phyloP scores from a whole-genome alignment of 75 land plant genomes.

The Cupressus sempervirens region DNA sequence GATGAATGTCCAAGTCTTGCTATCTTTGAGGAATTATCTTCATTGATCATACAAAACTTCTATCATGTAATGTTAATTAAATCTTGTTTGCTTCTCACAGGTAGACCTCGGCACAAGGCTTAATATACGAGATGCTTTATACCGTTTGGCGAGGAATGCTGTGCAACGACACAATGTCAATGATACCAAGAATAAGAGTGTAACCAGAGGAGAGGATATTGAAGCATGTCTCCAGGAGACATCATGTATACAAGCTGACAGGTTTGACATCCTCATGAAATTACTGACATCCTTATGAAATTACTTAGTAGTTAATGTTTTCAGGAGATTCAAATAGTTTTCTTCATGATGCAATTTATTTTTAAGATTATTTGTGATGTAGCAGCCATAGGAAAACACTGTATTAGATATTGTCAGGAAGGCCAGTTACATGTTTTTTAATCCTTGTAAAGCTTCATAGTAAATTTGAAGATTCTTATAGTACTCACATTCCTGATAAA shows the following conservation, averaged over 20 bases:
- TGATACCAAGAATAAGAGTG: constrained; percentile 30
- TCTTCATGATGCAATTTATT: neutral
- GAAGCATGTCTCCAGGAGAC: constrained; percentile 14
- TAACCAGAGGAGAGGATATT: constrained; percentile 15
- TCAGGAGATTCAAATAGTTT: neutral
- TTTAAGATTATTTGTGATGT: neutral
- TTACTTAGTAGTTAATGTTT: neutral
- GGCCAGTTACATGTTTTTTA: neutral
- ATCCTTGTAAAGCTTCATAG: neutral
- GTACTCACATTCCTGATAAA: neutral
- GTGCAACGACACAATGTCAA: constrained; percentile 45
- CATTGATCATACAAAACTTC: neutral
- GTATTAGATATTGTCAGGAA: neutral
- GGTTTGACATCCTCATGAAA: constrained; percentile 10
- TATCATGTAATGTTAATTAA: neutral
- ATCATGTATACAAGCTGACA: constrained; percentile 13
- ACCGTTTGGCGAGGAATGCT: constrained; percentile 82
- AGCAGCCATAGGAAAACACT: neutral
- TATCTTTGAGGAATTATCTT: neutral
- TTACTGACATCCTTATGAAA: neutral
- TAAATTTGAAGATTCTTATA: neutral
- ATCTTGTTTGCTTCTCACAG: constrained; percentile 32
- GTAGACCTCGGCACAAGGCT: constrained; percentile 63
- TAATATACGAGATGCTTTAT: constrained; percentile 83
- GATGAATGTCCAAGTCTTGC: neutral